Evolutionary conservation across 345 rosid genomes (phyloP).

Genomic region (Acer yangbiense): DNA sequence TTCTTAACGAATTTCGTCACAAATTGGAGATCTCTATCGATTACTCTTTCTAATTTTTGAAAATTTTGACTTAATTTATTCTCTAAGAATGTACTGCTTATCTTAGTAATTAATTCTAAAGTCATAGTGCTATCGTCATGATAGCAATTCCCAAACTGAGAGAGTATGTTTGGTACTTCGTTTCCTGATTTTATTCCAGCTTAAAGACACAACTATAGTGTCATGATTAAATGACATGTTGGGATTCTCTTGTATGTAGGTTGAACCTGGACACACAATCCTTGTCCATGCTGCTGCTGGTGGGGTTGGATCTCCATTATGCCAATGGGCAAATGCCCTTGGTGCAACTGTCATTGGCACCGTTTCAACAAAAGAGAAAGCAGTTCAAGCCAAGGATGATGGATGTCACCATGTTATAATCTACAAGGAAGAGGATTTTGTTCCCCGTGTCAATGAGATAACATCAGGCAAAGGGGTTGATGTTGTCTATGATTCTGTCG

Average conservation of each 20-base stretch:
- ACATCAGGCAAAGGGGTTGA: conserved; percentile 83
- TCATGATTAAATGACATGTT: too few relatives aligned
- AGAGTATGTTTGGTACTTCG: neutral
- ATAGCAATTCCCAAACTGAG: neutral
- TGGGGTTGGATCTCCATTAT: conserved; percentile 86
- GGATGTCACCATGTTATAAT: conserved; percentile 86
- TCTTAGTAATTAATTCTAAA: neutral
- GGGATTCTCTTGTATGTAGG: conserved; percentile 34
- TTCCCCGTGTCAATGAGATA: conserved; percentile 68
- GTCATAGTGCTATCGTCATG: neutral
- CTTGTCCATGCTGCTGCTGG: conserved; percentile 97
- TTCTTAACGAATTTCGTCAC: neutral
- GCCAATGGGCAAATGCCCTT: conserved; percentile 91
- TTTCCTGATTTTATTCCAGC: neutral
- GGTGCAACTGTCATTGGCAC: conserved; percentile 91
- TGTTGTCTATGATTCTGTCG: conserved; percentile 91
- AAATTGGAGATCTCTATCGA: neutral
- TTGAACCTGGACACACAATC: conserved; percentile 70
- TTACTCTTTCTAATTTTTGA: neutral
- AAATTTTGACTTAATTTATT: too few relatives aligned
- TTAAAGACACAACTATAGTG: too few relatives aligned
- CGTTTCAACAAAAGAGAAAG: conserved; percentile 85
- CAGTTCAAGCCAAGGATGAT: conserved; percentile 89
- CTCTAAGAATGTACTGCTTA: neutral
- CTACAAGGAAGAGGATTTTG: conserved; percentile 82